Percentiles rank a stretch among this genome's conserved stretches.
These are phyloP conservation scores for Aspergillus sp. DNA, from an alignment of 2,329 filamentous ascomycete species.

Conservation along the genomic window DNA sequence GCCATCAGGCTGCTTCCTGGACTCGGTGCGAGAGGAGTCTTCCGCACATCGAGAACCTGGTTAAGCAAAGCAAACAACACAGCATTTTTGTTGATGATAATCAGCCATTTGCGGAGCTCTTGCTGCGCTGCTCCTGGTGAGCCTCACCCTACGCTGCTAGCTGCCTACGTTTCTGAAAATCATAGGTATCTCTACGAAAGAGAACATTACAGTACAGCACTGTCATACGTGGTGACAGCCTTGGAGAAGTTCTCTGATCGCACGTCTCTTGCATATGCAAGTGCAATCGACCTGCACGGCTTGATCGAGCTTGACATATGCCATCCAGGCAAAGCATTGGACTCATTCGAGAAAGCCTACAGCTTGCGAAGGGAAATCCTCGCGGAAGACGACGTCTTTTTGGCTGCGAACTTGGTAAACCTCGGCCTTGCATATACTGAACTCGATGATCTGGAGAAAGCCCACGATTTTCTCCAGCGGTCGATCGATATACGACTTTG, in stretches of 20 bases:
- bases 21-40: conserved; percentile 6
- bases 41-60: conserved; percentile 6
- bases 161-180: too few relatives aligned
- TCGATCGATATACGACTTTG: conserved; percentile 23
- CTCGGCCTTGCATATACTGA: conserved; percentile 27
- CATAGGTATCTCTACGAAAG: conserved; percentile 9
- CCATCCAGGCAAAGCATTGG: conserved; percentile 6
- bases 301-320: conserved; percentile 9
- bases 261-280: conserved; percentile 8
- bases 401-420: conserved; percentile 10
- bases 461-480: conserved; percentile 17
- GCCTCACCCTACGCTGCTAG: background rate
- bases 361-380: conserved; percentile 3
- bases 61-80: conserved; percentile 4
- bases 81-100: conserved; percentile 1
- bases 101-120: conserved; percentile 7
- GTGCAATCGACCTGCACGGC: conserved; percentile 9
- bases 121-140: conserved; percentile 6
- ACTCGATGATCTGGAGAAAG: conserved; percentile 19
- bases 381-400: conserved; percentile 1
- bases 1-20: conserved; percentile 7
- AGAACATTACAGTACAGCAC: conserved; percentile 9
- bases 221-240: conserved; percentile 5
- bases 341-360: conserved; percentile 6
- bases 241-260: conserved; percentile 5